Evolutionary conservation across 2,329 filamentous ascomycete genomes (phyloP), one percentile per base, ranked within the genome.

Genomic region (Setomelanomma holmii): DNA sequence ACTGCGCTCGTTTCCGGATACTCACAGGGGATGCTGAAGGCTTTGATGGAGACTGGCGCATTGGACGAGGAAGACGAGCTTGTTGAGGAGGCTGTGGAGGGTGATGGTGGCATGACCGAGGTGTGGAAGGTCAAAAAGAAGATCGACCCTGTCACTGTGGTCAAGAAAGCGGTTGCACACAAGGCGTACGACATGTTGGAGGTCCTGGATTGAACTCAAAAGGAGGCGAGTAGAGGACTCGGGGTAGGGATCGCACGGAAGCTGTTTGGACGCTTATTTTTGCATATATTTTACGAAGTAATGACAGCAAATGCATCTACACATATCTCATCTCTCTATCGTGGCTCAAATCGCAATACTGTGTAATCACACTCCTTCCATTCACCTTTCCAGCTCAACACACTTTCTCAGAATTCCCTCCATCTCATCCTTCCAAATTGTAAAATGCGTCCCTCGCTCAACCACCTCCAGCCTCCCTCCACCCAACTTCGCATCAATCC

Each of bases 1-100:
- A 81, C 79, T 4, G 74, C 76, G 34, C 60, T 86, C 21, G 80
- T 85, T n/a, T 80, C 76, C 46, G 82, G 83, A 1, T 85, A 85
- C 67, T 83, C 80, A 1, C 84, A 84, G 72, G 82, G 74, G 1
- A 78, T 84, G 79, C 67, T 86, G 57, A 85, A 84, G 74, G 78
- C 82, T 7, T 85, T 86, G 55, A 58, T 86, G 39, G 82, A 84
- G 2, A 75, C 72, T 16, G 81, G 79, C 0, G 69, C 71, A 0
- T 82, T 84, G 35, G 70, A 68, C 6, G 67, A 67, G 49, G 75
- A 76, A 7, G 76, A 79, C 1, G 73, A 74, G 1, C 72, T 75
- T 17, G 73, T 68, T 20, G 67, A 66, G 35, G 70, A 70, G 23
- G 56, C 56, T 21, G 72, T 74, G 1, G 75, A 75, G 35, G 73